These are phyloP conservation scores for Alternaria postmessia DNA, from an alignment of 2,329 filamentous ascomycete genomes.

Conservation along the genomic window DNA sequence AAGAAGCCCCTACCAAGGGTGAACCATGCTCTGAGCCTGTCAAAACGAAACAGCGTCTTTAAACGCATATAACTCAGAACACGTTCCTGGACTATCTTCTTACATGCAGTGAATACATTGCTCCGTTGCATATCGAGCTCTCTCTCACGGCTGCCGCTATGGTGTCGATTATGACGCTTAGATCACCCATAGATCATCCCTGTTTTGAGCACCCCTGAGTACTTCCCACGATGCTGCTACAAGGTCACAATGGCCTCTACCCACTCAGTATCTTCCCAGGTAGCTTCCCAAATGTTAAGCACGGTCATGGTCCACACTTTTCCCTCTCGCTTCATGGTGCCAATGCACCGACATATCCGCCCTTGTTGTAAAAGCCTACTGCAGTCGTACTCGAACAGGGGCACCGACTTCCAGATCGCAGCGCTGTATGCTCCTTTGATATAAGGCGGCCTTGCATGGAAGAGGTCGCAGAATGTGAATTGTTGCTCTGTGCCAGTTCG, in stretches of 20 bases:
- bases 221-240: conserved; percentile 13
- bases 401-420: conserved; percentile 55
- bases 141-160: background rate
- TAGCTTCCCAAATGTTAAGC: conserved; percentile 61
- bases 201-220: background rate
- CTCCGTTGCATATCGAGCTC: background rate
- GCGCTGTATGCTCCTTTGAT: conserved; percentile 56
- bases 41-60: background rate
- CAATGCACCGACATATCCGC: conserved; percentile 59
- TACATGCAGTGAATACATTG: background rate
- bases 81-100: background rate
- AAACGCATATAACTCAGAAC: background rate
- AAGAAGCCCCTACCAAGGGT: conserved; percentile 4
- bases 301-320: conserved; percentile 57
- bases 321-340: conserved; percentile 56
- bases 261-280: conserved; percentile 63
- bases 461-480: conserved; percentile 71
- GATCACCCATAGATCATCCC: conserved; percentile 7
- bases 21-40: conserved; percentile 3
- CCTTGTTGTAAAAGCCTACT: conserved; percentile 53
- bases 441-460: conserved; percentile 65
- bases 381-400: conserved; percentile 58
- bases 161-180: conserved; percentile 13
- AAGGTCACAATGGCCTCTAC: conserved; percentile 55
- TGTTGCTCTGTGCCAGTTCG: conserved; percentile 65